Evolutionary conservation across 352 stramenopile genomes (phyloP).

Genomic region (Phytophthora aleatoria): DNA sequence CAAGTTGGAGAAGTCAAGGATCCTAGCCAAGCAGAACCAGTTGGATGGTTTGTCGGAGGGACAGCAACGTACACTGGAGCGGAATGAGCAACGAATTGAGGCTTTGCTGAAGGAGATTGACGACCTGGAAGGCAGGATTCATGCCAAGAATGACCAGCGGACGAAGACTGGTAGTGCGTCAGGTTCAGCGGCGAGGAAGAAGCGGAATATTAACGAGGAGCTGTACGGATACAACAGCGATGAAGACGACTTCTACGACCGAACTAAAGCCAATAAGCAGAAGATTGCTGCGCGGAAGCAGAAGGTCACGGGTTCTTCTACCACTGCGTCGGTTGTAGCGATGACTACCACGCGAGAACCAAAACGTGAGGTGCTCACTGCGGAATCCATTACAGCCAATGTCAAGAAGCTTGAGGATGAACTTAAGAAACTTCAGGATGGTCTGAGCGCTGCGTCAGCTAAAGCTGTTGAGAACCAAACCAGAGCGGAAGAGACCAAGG

Average conservation of each 20-base stretch:
- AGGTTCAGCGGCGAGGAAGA: conserved; percentile 14
- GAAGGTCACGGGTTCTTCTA: neutral
- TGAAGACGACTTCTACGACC: conserved; percentile 85
- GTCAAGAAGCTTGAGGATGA: conserved; percentile 48
- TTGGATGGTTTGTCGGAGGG: conserved; percentile 3
- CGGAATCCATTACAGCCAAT: conserved; percentile 53
- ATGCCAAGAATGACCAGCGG: conserved; percentile 60
- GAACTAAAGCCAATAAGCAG: conserved; percentile 62
- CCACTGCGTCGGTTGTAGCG: neutral
- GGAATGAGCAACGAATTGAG: conserved; percentile 71
- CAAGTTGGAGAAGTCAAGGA: conserved; percentile 63
- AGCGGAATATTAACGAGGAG: conserved; percentile 37
- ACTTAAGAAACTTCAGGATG: conserved; percentile 34
- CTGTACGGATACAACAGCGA: conserved; percentile 68
- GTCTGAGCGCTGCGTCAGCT: conserved; percentile 25
- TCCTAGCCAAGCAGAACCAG: conserved; percentile 47
- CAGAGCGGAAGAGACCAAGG: conserved; percentile 21
- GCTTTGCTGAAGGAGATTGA: conserved; percentile 70
- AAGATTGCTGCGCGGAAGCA: conserved; percentile 37
- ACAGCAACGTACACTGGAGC: conserved; percentile 31
- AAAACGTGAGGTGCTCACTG: conserved; percentile 50
- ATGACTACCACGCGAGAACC: neutral
- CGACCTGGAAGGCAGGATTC: conserved; percentile 57
- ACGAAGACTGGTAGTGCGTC: conserved; percentile 31
- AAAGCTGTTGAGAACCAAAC: conserved; percentile 13